Conservation (phyloP, 306 rosid species). For the Gastrolobium villosum region DNA sequence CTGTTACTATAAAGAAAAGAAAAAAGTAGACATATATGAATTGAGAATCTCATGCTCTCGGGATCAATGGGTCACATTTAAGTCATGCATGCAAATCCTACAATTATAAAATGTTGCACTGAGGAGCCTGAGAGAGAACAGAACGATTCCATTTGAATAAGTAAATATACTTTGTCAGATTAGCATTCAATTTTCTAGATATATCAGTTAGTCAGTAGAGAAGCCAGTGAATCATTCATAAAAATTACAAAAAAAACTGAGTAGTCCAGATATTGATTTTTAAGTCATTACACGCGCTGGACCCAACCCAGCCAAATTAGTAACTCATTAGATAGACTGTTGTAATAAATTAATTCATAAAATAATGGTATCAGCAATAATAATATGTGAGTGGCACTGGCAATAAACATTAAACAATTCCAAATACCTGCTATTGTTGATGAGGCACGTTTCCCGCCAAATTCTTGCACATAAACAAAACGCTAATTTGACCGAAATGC, state of each 20-base stretch:
- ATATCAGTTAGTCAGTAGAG: not conserved
- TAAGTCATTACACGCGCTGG: conserved; percentile 14
- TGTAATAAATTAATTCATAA: not conserved
- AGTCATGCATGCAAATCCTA: conserved; percentile 34
- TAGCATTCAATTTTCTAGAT: conserved; percentile 35
- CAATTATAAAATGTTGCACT: conserved; percentile 10
- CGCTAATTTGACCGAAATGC: conserved; percentile 77
- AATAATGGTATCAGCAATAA: not conserved
- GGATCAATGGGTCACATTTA: conserved; percentile 36
- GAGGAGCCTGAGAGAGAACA: not conserved
- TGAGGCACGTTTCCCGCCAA: conserved; percentile 66
- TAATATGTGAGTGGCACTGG: conserved; percentile 32
- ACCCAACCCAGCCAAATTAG: not conserved
- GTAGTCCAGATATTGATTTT: conserved; percentile 24
- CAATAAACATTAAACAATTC: conserved; percentile 17
- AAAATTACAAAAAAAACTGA: conserved; percentile 13
- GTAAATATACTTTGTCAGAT: not conserved
- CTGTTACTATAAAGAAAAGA: not conserved
- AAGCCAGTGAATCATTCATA: conserved; percentile 41
- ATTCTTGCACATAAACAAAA: conserved; percentile 62
- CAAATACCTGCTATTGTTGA: conserved; percentile 45
- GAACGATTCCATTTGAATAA: not conserved
- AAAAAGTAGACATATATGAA: not conserved
- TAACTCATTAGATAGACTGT: not conserved
- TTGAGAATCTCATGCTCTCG: not conserved